Conservation (phyloP, 176 grass and related monocot species). For the Carex pumila region DNA sequence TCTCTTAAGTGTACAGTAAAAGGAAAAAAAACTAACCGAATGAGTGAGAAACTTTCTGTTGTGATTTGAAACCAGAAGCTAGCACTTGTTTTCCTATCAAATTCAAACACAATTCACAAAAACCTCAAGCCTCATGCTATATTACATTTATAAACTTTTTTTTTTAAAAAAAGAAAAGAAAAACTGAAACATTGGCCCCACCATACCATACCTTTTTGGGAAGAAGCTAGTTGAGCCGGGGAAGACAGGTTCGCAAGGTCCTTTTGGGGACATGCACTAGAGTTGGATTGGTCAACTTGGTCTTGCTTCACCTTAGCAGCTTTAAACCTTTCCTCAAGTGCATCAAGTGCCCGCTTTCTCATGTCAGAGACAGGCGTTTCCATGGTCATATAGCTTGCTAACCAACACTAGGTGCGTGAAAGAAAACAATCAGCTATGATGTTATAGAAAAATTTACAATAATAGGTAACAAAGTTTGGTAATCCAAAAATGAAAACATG, state of each 20-base stretch:
- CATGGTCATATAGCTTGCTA: not conserved
- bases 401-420: not conserved
- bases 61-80: not conserved
- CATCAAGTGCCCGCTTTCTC: constrained; percentile 29
- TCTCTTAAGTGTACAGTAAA: not conserved
- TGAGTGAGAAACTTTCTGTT: not conserved
- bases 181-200: not conserved
- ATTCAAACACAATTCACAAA: not conserved
- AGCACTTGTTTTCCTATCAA: not conserved
- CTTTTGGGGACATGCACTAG: not conserved
- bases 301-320: constrained; percentile 10
- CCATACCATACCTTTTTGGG: not conserved
- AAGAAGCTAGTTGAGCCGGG: not conserved
- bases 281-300: not conserved
- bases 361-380: not conserved
- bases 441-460: too few species aligned
- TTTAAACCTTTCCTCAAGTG: constrained; percentile 24
- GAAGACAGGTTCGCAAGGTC: not conserved
- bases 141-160: not conserved
- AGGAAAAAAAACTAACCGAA: not conserved
- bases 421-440: not conserved
- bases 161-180: not conserved
- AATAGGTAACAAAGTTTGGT: too few species aligned
- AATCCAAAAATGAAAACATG: too few species aligned
- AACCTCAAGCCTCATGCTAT: not conserved